Base-by-base conservation (phyloP, 2,329 filamentous ascomycete species). In the Coccinonectria pachysandricola region DNA sequence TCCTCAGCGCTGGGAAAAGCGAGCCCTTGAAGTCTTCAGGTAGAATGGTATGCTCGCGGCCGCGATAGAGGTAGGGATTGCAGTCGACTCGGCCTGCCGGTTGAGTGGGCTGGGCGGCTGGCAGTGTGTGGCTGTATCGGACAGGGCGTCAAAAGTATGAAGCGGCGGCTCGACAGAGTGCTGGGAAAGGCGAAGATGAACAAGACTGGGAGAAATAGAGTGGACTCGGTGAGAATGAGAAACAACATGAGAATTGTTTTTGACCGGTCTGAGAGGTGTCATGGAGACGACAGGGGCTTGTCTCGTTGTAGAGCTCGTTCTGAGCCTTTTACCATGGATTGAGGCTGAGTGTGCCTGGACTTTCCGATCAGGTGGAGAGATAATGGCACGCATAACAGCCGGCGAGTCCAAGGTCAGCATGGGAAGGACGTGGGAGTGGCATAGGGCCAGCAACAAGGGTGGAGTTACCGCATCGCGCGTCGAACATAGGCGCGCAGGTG, bases 201-300 rank as follows among this genome's bases (percentile, higher is more conserved):
- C 45, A 45, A 52, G 52, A 46, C 49, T 49, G 51, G 41, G 35
- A 44, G 42, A 46, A 49, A 43, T 43, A 50, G 51, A 54, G 48
- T 52, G 49, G 48, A 53, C 51, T 55, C 55, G 55, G 54, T 57
- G 53, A 58, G 47, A 42, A 52, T n/a, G n/a, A n/a, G n/a, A 39
- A 42, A 42, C 43, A 38, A 53, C 35, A 43, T 45, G 48, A 49
- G 52, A 51, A 53, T 50, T 55, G 52, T 56, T 54, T 56, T 48
- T 52, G 37, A 50, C 49, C 53, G 51, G 51, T 56, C 50, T 55
- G 53, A 57, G 54, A 54, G 54, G 53, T 56, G 55, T 47, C 40
- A 43, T 42, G 42, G 39, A 34, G 34, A 35, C 37, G 38, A 44
- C 46, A 49, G 43, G 46, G 49, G 39, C 27, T 21, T 25, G 27